Base-by-base conservation (phyloP, 768 basidiomycete genomes). In the Boletus rubescentipes region DNA sequence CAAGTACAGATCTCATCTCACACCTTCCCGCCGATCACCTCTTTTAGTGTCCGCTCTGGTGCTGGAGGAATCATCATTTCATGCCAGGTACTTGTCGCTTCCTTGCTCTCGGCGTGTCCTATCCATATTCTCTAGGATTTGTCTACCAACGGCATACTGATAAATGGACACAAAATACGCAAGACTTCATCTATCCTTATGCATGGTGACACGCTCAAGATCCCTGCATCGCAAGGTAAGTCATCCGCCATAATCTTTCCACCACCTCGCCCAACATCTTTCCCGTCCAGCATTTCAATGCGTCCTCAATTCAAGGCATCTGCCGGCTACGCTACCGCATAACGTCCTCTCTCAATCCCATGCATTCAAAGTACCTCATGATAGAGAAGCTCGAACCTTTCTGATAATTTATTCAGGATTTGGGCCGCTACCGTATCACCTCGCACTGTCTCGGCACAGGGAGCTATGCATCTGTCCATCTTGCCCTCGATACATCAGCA, bases 371-470 rank as follows among this genome's bases (percentile, higher is more conserved):
- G 85, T 85, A 53, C 63, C 63, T 47, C 51, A 38, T 20, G 21
- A 15, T 11, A 37, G 4, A 36, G 18, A 35, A 9, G 47, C 29
- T 39, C 10, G 26, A 54, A 40, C 40, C 26, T 20, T 43, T 7
- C 35, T 49, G 39, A 46, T 44, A 6, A 18, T 38, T 31, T 35
- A 20, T 52, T 46, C 63, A 88, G 89, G 75, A 67, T 47, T 75
- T 91, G 35, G 88, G 87, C 14, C 73, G 75, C 42, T 91, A 89
- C 61, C 71, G 81, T 15, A 83, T 92, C n/a, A 89, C 86, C 18
- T 84, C 86, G 4, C 88, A 91, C 55, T 87, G 85, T 60, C 79
- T 93, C 12, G 91, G 91, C 38, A 85, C 82, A 21, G 91, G 91
- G 5, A 86, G 86, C 38, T 93, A 91, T 68, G 91, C 90, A 0